Evolutionary conservation across 805 yeast species (phyloP).

Genomic region (Candida chilensis): DNA sequence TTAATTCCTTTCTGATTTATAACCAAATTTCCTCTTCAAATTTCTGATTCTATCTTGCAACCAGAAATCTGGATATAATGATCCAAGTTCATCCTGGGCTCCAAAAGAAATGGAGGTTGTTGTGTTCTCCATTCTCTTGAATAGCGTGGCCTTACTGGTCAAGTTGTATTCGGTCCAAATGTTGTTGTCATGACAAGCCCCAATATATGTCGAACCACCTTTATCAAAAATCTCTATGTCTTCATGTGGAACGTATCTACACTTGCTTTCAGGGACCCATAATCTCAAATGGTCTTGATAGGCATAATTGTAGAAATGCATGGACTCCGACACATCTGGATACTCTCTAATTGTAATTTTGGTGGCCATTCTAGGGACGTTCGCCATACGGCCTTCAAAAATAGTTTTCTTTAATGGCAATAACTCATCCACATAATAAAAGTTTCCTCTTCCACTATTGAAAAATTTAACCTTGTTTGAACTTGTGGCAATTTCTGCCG

Average conservation of each 20-base stretch:
- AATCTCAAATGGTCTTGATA: constrained; percentile 24
- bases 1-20: too few relatives aligned
- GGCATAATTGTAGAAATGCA: constrained; percentile 12
- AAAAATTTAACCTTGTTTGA: constrained; percentile 10
- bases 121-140: constrained; percentile 10
- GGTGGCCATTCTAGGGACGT: constrained; percentile 12
- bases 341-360: constrained; percentile 10
- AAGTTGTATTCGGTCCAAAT: constrained; percentile 28
- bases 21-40: constrained; percentile 8
- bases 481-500: background rate
- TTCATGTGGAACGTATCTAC: constrained; percentile 29
- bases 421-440: constrained; percentile 13
- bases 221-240: constrained; percentile 21
- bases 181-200: constrained; percentile 27
- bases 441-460: constrained; percentile 23
- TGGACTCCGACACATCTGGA: constrained; percentile 10
- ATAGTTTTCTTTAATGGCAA: constrained; percentile 13
- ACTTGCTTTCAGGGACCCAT: constrained; percentile 24
- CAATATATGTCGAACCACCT: constrained; percentile 23
- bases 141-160: constrained; percentile 15
- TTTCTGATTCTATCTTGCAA: constrained; percentile 7
- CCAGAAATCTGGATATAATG: constrained; percentile 14
- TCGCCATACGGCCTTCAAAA: constrained; percentile 17
- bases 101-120: constrained; percentile 6
- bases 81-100: constrained; percentile 11